These are phyloP conservation scores for Psilocybe cubensis DNA, from an alignment of 768 basidiomycete genomes.

Conservation along the genomic window DNA sequence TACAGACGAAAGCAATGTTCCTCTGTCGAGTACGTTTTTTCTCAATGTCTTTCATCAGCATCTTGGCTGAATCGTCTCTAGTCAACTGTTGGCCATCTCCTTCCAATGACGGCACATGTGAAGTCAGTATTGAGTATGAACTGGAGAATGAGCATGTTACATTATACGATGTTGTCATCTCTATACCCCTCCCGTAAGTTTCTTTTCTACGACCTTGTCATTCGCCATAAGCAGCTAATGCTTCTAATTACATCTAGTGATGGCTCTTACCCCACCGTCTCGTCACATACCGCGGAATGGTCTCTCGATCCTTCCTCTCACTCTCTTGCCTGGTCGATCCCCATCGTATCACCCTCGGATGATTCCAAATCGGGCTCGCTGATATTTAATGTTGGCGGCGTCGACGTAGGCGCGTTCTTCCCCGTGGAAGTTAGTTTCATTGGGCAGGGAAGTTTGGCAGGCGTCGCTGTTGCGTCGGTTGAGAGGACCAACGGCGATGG, in stretches of 20 bases:
- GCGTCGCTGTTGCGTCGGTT: constrained; percentile 66
- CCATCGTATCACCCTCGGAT: constrained; percentile 62
- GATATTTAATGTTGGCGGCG: constrained; percentile 87
- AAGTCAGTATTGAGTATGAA: constrained; percentile 97
- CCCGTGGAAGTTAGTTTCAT: constrained; percentile 86
- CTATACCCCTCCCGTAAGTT: constrained; percentile 91
- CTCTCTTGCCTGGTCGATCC: constrained; percentile 85
- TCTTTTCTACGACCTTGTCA: neutral
- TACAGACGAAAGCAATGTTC: constrained; percentile 90
- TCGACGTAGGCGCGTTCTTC: constrained; percentile 87
- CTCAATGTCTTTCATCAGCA: neutral
- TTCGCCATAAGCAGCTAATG: neutral
- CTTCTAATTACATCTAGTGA: constrained; percentile 40
- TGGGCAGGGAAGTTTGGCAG: constrained; percentile 79
- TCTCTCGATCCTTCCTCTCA: constrained; percentile 79
- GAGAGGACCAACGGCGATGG: constrained; percentile 52
- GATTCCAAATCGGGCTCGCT: constrained; percentile 78
- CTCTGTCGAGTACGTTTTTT: constrained; percentile 76
- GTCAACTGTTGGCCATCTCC: constrained; percentile 98
- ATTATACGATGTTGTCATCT: constrained; percentile 84
- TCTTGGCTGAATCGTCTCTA: constrained; percentile 30
- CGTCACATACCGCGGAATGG: constrained; percentile 80
- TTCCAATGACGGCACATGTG: constrained; percentile 88
- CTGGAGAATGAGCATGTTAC: constrained; percentile 84
- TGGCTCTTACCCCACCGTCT: constrained; percentile 86